Conservation (phyloP, 2,329 filamentous ascomycete species). For the Claviceps sp. region DNA sequence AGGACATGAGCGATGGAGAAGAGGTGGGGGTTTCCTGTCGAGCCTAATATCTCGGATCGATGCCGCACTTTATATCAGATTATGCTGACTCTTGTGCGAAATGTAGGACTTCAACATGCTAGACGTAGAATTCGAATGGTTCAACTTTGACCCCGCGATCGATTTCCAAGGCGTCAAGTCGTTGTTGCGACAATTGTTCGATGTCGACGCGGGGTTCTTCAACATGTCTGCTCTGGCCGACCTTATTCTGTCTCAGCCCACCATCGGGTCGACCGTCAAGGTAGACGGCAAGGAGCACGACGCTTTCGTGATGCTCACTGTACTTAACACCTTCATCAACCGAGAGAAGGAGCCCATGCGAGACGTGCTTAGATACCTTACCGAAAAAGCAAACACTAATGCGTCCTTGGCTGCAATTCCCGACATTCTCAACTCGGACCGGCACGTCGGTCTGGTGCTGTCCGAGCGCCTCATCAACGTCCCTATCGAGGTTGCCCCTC, state of each 20-base stretch:
- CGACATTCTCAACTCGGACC: slow-evolving; percentile 36
- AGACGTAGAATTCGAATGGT: slow-evolving; percentile 97
- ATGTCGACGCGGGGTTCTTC: slow-evolving; percentile 73
- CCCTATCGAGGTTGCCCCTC: slow-evolving; percentile 82
- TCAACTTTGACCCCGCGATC: slow-evolving; percentile 77
- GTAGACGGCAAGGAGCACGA: slow-evolving; percentile 90
- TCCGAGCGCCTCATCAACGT: slow-evolving; percentile 93
- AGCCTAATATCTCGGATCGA: no score
- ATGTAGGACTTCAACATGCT: slow-evolving; percentile 75
- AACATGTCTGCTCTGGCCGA: slow-evolving; percentile 79
- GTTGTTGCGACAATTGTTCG: slow-evolving; percentile 81
- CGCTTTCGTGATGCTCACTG: slow-evolving; percentile 83
- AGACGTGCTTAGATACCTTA: slow-evolving; percentile 59
- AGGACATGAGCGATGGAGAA: slow-evolving; percentile 40
- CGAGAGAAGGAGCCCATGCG: slow-evolving; percentile 60
- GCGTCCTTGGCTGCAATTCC: slow-evolving; percentile 42
- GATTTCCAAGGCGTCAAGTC: slow-evolving; percentile 94
- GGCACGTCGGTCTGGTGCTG: slow-evolving; percentile 72
- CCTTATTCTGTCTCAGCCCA: slow-evolving; percentile 72
- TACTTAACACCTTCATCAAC: slow-evolving; percentile 71
- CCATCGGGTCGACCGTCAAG: slow-evolving; percentile 89
- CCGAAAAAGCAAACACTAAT: slow-evolving; percentile 38
- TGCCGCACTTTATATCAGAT: no score
- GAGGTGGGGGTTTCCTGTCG: slow-evolving; percentile 25
- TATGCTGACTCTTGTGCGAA: neutral